Conservation (phyloP, 1,284 basidiomycete species). For the Pseudozyma sp. region DNA sequence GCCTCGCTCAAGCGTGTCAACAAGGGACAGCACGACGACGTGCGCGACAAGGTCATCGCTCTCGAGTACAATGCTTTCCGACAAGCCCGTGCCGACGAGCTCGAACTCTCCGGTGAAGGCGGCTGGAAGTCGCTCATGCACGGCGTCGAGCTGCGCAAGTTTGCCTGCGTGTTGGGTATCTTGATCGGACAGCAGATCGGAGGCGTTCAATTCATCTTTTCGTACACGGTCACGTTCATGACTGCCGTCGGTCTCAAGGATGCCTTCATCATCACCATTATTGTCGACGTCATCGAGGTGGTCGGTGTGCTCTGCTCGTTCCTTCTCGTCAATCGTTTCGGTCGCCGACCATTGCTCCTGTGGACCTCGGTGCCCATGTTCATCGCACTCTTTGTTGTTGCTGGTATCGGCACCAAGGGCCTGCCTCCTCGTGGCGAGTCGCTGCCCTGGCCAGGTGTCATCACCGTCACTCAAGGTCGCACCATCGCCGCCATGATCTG, state of each 20-base stretch:
- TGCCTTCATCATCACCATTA: slow-evolving; percentile 70
- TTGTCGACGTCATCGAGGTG: slow-evolving; percentile 68
- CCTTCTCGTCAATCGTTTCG: slow-evolving; percentile 71
- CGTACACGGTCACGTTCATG: slow-evolving; percentile 65
- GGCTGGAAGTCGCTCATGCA: slow-evolving; percentile 70
- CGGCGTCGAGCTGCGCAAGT: slow-evolving; percentile 67
- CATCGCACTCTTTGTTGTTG: slow-evolving; percentile 69
- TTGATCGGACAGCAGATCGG: slow-evolving; percentile 68
- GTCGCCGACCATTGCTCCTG: slow-evolving; percentile 70
- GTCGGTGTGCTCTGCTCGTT: slow-evolving; percentile 69
- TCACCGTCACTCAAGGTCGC: slow-evolving; percentile 60
- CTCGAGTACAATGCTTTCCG: slow-evolving; percentile 67
- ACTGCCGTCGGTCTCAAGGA: slow-evolving; percentile 65
- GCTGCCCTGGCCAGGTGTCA: slow-evolving; percentile 49
- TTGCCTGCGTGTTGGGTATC: slow-evolving; percentile 70
- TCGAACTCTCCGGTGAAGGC: slow-evolving; percentile 62
- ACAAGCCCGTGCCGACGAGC: slow-evolving; percentile 70
- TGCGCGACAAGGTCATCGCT: slow-evolving; percentile 66
- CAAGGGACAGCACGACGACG: slow-evolving; percentile 67
- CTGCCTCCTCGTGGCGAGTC: slow-evolving; percentile 46
- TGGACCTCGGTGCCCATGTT: slow-evolving; percentile 70
- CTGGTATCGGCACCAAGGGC: slow-evolving; percentile 67
- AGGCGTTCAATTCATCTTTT: slow-evolving; percentile 70
- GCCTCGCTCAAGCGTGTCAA: slow-evolving; percentile 69
- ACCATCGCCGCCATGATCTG: slow-evolving; percentile 71